Evolutionary conservation across 768 basidiomycete species (phyloP).

Genomic region (Phylloporus scabripes): DNA sequence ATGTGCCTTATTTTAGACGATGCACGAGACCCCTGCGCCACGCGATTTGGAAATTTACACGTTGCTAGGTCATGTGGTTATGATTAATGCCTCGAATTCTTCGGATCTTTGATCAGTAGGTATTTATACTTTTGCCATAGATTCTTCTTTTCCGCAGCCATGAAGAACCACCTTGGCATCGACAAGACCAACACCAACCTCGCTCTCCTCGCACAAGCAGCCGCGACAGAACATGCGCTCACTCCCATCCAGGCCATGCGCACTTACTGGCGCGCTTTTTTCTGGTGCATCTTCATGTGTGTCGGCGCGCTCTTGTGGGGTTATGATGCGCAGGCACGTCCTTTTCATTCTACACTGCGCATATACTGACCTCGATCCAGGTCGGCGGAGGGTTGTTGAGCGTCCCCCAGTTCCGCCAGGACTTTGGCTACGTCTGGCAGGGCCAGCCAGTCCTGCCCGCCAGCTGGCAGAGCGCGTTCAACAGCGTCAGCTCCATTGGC

Average conservation of each 20-base stretch:
- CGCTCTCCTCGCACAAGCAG: not conserved
- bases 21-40: not conserved
- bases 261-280: not conserved
- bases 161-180: no score
- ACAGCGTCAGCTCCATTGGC: no score
- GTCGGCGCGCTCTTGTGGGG: not conserved
- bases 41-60: not conserved
- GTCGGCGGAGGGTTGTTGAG: not conserved
- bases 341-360: not conserved
- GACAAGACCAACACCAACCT: not conserved
- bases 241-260: not conserved
- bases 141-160: no score
- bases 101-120: no score
- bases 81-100: not conserved
- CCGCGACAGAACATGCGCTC: not conserved
- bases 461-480: no score
- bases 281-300: not conserved
- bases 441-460: not conserved
- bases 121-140: no score
- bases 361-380: not conserved
- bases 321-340: not conserved
- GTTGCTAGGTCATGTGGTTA: not conserved
- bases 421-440: not conserved
- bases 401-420: not conserved
- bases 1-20: no score